phyloP scores from a whole-genome alignment of 768 basidiomycete genomes.

The Podaxis sp. region DNA sequence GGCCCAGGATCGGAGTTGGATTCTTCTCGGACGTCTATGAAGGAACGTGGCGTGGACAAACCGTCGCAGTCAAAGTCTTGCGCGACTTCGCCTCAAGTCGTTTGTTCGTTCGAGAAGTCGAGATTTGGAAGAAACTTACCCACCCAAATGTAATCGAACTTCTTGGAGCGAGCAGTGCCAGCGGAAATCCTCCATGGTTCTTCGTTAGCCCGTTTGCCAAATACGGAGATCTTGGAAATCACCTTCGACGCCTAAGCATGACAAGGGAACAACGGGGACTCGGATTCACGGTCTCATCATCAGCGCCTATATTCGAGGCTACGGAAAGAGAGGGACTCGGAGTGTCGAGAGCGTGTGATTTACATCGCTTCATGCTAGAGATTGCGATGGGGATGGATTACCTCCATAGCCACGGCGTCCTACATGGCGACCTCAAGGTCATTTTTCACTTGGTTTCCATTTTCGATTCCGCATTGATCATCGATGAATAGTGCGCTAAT shows the following conservation, averaged over 20 bases:
- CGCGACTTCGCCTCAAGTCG: constrained; percentile 56
- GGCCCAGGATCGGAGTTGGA: constrained; percentile 66
- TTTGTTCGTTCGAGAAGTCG: constrained; percentile 68
- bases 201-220: constrained; percentile 73
- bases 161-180: constrained; percentile 74
- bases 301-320: background rate
- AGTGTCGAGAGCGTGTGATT: constrained; percentile 34
- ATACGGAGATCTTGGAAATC: constrained; percentile 62
- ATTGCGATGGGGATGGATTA: constrained; percentile 87
- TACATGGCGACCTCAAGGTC: constrained; percentile 83
- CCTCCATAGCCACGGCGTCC: constrained; percentile 61
- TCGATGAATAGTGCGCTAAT: constrained; percentile 57
- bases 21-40: constrained; percentile 77
- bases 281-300: constrained; percentile 12
- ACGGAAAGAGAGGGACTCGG: constrained; percentile 2
- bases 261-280: constrained; percentile 17
- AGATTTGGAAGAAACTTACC: constrained; percentile 66
- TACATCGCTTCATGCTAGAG: constrained; percentile 66
- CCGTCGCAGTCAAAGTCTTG: constrained; percentile 74
- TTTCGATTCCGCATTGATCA: background rate
- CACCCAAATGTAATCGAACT: constrained; percentile 74
- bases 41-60: constrained; percentile 67
- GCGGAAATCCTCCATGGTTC: constrained; percentile 73
- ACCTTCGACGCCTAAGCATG: constrained; percentile 29
- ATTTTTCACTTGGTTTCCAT: constrained; percentile 12